Base-by-base conservation (phyloP, 768 basidiomycete species). In the Termitomyces sp. region DNA sequence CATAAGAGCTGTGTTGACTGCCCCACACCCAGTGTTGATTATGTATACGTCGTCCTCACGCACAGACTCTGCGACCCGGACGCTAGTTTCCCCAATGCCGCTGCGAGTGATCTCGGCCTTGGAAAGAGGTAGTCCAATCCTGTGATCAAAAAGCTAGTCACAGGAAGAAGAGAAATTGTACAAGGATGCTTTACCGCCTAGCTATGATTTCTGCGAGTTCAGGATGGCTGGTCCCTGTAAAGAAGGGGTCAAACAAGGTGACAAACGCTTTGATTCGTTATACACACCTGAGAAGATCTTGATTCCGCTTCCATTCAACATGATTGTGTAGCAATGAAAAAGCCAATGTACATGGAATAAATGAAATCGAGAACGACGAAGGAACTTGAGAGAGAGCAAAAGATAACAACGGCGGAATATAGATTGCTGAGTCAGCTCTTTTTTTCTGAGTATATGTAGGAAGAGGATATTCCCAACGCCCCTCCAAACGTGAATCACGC, bases 11-110 rank as follows among this genome's bases (percentile, higher is more conserved):
- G 93, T 95, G 69, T 98, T 98, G 65, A 98, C 85, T 56, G 86
- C 78, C 24, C 89, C 86, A 66, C 88, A 88, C 14, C 93, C 90
- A 39, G 93, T 93, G 75, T 95, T 97, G 78, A 99, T 88, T 72
- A 99, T 98, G 76, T 98, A 99, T 50, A 98, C 96, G 71, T 98
- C 97, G 72, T 94, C 92, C 75, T 98, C 95, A 60, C 97, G 91
- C 36, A 99, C 96, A 45, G 92, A 95, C 75, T 98, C 95, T 63
- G 84, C 83, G 70, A 99, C 93, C 63, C 90, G 89, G 52, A 98
- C 93, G 66, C 84, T 84, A 48, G 92, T 93, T 77, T 98, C 96
- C 56, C 95, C 93, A 60, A 94, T 90, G 24, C 91, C 88, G 70
- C 91, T 94, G 65, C 87, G 87, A 55, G 89, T 88, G 56, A 97